Evolutionary conservation across 345 rosid genomes (phyloP).

Genomic region (Populus simonii): DNA sequence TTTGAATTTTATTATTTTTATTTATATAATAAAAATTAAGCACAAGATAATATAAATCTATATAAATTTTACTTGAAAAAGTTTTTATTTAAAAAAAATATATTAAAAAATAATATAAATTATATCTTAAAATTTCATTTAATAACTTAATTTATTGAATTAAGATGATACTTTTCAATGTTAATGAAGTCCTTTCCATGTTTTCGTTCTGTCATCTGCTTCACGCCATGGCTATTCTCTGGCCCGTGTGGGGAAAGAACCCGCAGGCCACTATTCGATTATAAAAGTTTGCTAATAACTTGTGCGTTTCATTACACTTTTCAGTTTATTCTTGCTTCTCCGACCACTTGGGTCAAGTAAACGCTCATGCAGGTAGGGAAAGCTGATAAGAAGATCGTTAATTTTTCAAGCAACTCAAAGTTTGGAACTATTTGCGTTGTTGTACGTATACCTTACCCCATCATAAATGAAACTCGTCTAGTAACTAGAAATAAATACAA

Average conservation of each 20-base stretch:
- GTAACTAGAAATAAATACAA: too few relatives aligned
- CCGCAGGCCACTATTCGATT: not conserved
- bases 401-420: not conserved
- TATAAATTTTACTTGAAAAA: too few relatives aligned
- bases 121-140: too few relatives aligned
- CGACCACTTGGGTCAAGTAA: not conserved
- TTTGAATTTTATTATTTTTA: too few relatives aligned
- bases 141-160: too few relatives aligned
- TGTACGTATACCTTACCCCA: not conserved
- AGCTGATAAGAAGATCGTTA: not conserved
- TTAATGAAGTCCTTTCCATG: not conserved
- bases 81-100: too few relatives aligned
- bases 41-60: too few relatives aligned
- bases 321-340: not conserved
- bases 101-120: too few relatives aligned
- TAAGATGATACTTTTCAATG: too few relatives aligned
- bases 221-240: not conserved
- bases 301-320: not conserved
- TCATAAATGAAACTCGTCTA: too few relatives aligned
- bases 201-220: not conserved
- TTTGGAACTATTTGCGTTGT: not conserved
- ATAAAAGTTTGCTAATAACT: not conserved
- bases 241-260: not conserved
- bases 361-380: too few relatives aligned
- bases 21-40: too few relatives aligned